Evolutionary conservation across 2,329 filamentous ascomycete species (phyloP).

Genomic region (Rosellinia necatrix): DNA sequence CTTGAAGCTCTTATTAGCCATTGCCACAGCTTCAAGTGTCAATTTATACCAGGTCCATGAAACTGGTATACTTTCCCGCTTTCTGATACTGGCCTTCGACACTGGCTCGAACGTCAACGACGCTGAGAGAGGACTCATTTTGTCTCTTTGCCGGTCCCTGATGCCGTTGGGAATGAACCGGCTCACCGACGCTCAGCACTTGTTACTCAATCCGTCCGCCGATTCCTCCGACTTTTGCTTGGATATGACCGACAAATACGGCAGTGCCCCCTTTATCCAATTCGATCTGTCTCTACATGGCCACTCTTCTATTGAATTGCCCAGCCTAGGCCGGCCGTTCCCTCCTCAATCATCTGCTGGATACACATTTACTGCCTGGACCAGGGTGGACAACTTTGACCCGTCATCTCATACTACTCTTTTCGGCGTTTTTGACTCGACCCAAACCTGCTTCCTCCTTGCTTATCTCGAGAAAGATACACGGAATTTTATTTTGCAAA

Average conservation of each 20-base stretch:
- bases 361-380: conserved; percentile 90
- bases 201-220: conserved; percentile 60
- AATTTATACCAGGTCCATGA: conserved; percentile 75
- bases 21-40: conserved; percentile 65
- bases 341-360: conserved; percentile 79
- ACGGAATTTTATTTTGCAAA: conserved; percentile 92
- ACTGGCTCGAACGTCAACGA: conserved; percentile 54
- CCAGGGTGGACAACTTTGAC: conserved; percentile 87
- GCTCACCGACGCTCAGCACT: conserved; percentile 80
- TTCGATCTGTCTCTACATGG: conserved; percentile 91
- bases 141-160: conserved; percentile 70
- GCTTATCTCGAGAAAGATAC: conserved; percentile 94
- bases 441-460: conserved; percentile 90
- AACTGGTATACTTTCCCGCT: conserved; percentile 70
- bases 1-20: conserved; percentile 64
- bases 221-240: conserved; percentile 71
- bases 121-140: conserved; percentile 62
- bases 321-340: conserved; percentile 82
- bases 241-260: conserved; percentile 73
- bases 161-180: conserved; percentile 76
- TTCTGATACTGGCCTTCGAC: conserved; percentile 66
- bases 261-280: conserved; percentile 83
- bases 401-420: conserved; percentile 85
- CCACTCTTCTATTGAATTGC: conserved; percentile 86
- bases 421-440: conserved; percentile 91